Percentiles rank a stretch among this genome's conserved stretches.
Evolutionary conservation across 164 flowering plant species (phyloP).

Genomic region (Magnolia officinalis): DNA sequence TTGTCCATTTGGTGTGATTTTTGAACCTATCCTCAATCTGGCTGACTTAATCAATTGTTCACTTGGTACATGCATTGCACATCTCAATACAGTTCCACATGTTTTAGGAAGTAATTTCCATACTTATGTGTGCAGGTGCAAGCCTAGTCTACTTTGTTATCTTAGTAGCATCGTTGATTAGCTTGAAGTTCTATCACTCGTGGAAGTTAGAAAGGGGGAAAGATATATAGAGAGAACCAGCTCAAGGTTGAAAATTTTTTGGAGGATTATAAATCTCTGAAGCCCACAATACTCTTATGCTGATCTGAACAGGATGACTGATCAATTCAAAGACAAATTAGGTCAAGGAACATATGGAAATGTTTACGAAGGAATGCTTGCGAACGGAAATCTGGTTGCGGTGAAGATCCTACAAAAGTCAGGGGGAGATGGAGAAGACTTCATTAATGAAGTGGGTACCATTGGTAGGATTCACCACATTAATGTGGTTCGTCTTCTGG

Average conservation of each 20-base stretch:
- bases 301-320: background rate
- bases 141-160: background rate
- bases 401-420: background rate
- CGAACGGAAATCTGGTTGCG: background rate
- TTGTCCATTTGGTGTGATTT: too few relatives aligned
- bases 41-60: too few relatives aligned
- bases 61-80: too few relatives aligned
- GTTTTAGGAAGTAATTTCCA: background rate
- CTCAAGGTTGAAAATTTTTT: background rate
- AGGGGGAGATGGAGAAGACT: background rate
- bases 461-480: slow-evolving; percentile 2
- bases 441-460: slow-evolving; percentile 6
- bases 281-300: background rate
- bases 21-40: too few relatives aligned
- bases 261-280: background rate
- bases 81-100: background rate
- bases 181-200: background rate
- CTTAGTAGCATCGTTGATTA: background rate
- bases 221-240: background rate
- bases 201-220: background rate
- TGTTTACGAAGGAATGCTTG: background rate
- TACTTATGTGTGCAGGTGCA: background rate
- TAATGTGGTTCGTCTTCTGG: background rate
- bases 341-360: slow-evolving; percentile 4
- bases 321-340: background rate